Base-by-base conservation (phyloP, 352 stramenopile genomes). In the Pythium graminicola region DNA sequence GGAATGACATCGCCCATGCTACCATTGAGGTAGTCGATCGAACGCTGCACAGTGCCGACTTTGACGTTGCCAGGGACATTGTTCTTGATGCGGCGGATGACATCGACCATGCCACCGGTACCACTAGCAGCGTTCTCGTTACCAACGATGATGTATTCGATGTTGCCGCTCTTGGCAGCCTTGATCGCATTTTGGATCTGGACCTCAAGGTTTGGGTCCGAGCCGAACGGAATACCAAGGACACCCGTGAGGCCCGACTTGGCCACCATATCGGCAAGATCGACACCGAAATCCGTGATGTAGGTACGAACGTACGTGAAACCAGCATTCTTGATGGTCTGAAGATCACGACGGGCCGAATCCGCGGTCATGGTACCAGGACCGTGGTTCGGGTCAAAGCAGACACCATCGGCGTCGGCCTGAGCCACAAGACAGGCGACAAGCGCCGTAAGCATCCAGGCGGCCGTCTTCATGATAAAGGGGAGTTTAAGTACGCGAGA, bases 221-320 rank as follows among this genome's bases (percentile, higher is more conserved):
- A 50, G 58, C 46, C 46, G 41, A 75, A 85, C 38, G 72, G 76
- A 33, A 86, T 68, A 16, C 74, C 74, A 2, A 85, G 66, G 14
- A 70, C 65, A 14, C 60, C 61, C 41, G 65, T 70, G 24, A 88
- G 60, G 1, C 76, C 74, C 35, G 74, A 68, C 17, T 32, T 54
- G 23, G 69, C 64, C 57, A 88, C 74, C 36, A 76, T 73, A 20
- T 61, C 41, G 20, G 68, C 74, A 54, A 88, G 76, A 46, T 81
- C 52, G 43, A 64, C 60, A 38, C 76, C 76, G 47, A 83, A 77
- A 39, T 70, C 66, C 47, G 55, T 74, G 43, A 88, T 85, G 69
- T 88, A 86, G 50, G 76, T 88, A 50, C 74, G 73, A 50, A 87
- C 72, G 45, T 73, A 70, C 24, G 58, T 58, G 67, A 86, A 88